Conservation (phyloP, 495 filamentous ascomycete species). For the Tricharina praecox region DNA sequence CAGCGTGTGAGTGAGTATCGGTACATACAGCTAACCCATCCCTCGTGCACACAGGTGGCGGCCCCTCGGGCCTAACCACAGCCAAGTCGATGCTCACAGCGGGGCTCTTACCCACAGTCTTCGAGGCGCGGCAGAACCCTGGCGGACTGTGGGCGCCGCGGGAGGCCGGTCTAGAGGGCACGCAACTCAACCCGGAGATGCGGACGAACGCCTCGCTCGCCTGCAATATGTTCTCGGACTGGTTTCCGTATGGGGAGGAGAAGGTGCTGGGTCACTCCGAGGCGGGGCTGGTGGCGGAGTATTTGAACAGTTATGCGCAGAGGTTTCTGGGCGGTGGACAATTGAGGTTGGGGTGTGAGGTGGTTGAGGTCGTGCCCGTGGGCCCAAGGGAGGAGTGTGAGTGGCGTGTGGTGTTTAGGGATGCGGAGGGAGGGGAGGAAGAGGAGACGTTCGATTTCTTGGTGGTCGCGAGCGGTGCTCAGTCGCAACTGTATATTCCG, state of each 20-base stretch:
- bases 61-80: conserved; percentile 64
- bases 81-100: conserved; percentile 61
- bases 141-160: conserved; percentile 62
- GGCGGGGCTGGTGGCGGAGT: conserved; percentile 60
- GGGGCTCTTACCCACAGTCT: conserved; percentile 50
- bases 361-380: conserved; percentile 31
- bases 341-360: conserved; percentile 34
- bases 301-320: conserved; percentile 46
- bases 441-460: conserved; percentile 49
- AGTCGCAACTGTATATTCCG: conserved; percentile 44
- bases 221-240: conserved; percentile 63
- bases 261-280: conserved; percentile 46
- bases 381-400: conserved; percentile 20
- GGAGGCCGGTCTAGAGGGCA: conserved; percentile 29
- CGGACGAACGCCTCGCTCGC: conserved; percentile 62
- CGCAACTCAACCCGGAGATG: conserved; percentile 47
- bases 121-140: conserved; percentile 45
- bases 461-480: conserved; percentile 61
- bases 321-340: conserved; percentile 36
- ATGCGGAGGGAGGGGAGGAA: conserved; percentile 14
- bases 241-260: conserved; percentile 41
- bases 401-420: conserved; percentile 38
- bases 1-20: too few relatives aligned
- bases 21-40: background rate
- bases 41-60: conserved; percentile 41